Evolutionary conservation across 805 yeast genomes (phyloP).

Genomic region (Yarrowia sp.): DNA sequence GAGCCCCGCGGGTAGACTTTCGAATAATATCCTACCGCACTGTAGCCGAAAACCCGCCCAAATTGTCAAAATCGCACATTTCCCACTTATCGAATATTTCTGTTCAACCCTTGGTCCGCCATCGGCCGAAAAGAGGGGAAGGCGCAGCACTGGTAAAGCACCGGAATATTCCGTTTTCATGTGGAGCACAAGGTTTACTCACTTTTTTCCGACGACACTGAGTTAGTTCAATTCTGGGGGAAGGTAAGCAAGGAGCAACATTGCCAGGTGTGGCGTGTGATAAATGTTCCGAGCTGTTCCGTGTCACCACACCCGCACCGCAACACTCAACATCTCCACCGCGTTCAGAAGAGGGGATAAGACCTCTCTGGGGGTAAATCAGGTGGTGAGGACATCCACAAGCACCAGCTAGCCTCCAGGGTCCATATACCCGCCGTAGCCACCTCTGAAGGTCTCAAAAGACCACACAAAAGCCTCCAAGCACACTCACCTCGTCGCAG

Average conservation of each 20-base stretch:
- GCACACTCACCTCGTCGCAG: slow-evolving; percentile 45
- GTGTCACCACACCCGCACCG: background rate
- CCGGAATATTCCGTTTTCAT: slow-evolving; percentile 25
- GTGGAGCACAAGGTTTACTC: slow-evolving; percentile 28
- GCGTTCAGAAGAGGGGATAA: background rate
- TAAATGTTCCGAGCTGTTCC: slow-evolving; percentile 14
- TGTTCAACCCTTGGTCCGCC: slow-evolving; percentile 14
- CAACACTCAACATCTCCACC: background rate
- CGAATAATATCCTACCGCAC: background rate
- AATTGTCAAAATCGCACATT: background rate
- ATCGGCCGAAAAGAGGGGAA: slow-evolving; percentile 15
- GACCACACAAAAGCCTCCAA: background rate
- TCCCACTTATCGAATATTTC: slow-evolving; percentile 3
- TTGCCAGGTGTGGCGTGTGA: background rate
- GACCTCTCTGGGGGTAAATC: background rate
- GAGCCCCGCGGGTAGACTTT: background rate
- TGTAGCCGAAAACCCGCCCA: background rate
- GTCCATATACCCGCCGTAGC: background rate
- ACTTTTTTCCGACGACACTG: slow-evolving; percentile 45
- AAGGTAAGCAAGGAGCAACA: background rate
- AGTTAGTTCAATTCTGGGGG: slow-evolving; percentile 26
- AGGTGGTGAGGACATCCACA: background rate
- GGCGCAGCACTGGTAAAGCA: slow-evolving; percentile 13
- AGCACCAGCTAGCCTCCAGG: too few species aligned
- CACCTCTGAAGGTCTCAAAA: background rate